Conservation (phyloP, 1,284 basidiomycete species). For the Rhodotorula sp. region DNA sequence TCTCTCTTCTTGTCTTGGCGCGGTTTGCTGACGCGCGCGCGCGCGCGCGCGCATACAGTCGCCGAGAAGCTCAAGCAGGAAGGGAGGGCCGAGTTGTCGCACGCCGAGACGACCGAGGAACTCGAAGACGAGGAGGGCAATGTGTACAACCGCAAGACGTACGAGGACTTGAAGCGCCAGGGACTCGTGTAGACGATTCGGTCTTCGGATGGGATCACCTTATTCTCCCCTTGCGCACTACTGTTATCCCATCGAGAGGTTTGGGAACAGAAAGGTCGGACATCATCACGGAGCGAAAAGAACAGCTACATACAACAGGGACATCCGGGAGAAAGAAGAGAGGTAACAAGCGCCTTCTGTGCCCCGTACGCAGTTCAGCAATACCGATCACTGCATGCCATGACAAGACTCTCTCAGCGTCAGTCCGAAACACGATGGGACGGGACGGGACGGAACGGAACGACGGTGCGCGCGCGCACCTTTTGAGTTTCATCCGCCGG, state of each 20-base stretch:
- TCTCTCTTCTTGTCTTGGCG: background rate
- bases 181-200: constrained; percentile 61
- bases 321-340: too few species aligned
- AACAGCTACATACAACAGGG: too few species aligned
- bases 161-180: constrained; percentile 87
- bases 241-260: too few species aligned
- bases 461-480: constrained; percentile 55
- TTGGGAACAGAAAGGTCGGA: too few species aligned
- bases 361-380: constrained; percentile 23
- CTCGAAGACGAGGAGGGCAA: constrained; percentile 96
- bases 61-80: constrained; percentile 94
- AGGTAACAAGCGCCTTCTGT: background rate
- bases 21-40: background rate
- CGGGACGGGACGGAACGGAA: background rate
- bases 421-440: too few species aligned
- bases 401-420: too few species aligned
- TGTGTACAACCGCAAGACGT: constrained; percentile 71
- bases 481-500: constrained; percentile 84
- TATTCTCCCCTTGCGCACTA: background rate
- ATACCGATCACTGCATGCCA: constrained; percentile 35
- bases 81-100: constrained; percentile 82
- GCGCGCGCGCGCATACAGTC: constrained; percentile 56
- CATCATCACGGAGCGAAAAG: too few species aligned
- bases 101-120: constrained; percentile 92
- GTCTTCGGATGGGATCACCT: background rate